Base-by-base conservation (phyloP, 129 eudicot genomes). In the Erigeron canadensis region DNA sequence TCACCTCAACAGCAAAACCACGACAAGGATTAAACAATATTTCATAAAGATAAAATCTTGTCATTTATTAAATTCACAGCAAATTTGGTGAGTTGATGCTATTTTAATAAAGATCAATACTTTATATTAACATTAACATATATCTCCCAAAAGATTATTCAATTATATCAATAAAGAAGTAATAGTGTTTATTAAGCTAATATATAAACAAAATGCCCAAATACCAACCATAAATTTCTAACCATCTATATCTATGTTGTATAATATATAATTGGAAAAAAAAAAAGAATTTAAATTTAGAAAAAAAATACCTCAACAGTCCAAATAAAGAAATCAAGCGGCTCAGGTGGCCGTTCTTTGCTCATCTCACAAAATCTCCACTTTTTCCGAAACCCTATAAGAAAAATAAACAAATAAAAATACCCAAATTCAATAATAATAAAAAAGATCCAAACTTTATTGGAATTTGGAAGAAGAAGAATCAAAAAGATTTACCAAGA, bases 321-420 rank as follows among this genome's bases (percentile, higher is more conserved):
- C 96, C 96, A 90, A 61, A 90, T 90, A 80, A 90, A 90, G 91
- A 90, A 90, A 87, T 90, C 96, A 79, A 90, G 90, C 70, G 96
- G 96, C 89, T 90, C 96, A 23, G 96, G 96, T 51, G 95, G 87
- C 82, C 85, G 80, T 76, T 90, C 91, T 77, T 83, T 90, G 84
- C 75, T 90, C 96, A 90, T 90, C 82, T 81, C 95, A 76, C 83
- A 15, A 50, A 89, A 70, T 63, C 69, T 43, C 71, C 78, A 74
- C 61, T 69, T 2, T 23, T 45, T 41, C 74, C 74, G 37, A 63
- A 77, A 77, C 77, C 81, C 81, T 77, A 70, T 7, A 70, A 50
- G 69, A 37, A 9, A 51, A 47, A n/a, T 34, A 8, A 22, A n/a
- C 10, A 69, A 69, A 23, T 77, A 10, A 77, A 69, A 74, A 41